phyloP scores from a whole-genome alignment of 441 rosid genomes.

The Viola pubescens region DNA sequence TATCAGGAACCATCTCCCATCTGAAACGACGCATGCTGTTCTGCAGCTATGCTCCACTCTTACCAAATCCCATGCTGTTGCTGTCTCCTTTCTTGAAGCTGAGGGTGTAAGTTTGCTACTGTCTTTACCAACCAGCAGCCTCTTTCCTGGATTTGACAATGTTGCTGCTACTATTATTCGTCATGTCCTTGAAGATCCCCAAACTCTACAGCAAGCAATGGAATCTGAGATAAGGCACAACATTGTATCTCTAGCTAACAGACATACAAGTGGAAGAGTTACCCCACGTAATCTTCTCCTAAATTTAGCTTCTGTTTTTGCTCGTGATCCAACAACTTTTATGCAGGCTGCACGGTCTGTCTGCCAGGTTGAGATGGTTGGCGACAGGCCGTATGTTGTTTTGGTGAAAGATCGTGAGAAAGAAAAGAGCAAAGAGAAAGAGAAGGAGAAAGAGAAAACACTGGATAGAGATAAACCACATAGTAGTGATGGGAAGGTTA shows the following conservation, averaged over 20 bases:
- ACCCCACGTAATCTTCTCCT: conserved; percentile 74
- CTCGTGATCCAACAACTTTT: conserved; percentile 83
- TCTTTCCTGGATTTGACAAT: conserved; percentile 91
- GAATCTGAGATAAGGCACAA: conserved; percentile 93
- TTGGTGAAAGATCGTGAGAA: conserved; percentile 89
- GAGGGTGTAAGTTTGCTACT: conserved; percentile 78
- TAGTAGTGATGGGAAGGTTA: conserved; percentile 54
- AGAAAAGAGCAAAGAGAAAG: conserved; percentile 67
- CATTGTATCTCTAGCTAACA: conserved; percentile 72
- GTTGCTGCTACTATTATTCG: conserved; percentile 87
- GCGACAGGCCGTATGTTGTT: conserved; percentile 86
- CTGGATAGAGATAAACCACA: conserved; percentile 58
- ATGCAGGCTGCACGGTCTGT: conserved; percentile 77
- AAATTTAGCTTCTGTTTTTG: conserved; percentile 66
- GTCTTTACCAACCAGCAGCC: conserved; percentile 77
- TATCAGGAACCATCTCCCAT: conserved; percentile 71
- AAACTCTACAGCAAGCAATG: conserved; percentile 98
- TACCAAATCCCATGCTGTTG: conserved; percentile 71
- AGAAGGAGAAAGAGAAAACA: conserved; percentile 65
- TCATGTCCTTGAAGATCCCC: conserved; percentile 96
- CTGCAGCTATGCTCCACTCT: conserved; percentile 90
- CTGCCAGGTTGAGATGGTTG: conserved; percentile 95
- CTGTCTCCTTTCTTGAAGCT: conserved; percentile 80
- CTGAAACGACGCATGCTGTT: conserved; percentile 90
- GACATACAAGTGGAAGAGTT: conserved; percentile 84